Evolutionary conservation across 495 filamentous ascomycete genomes (phyloP).

Genomic region (Melanomma pulvis-pyrius): DNA sequence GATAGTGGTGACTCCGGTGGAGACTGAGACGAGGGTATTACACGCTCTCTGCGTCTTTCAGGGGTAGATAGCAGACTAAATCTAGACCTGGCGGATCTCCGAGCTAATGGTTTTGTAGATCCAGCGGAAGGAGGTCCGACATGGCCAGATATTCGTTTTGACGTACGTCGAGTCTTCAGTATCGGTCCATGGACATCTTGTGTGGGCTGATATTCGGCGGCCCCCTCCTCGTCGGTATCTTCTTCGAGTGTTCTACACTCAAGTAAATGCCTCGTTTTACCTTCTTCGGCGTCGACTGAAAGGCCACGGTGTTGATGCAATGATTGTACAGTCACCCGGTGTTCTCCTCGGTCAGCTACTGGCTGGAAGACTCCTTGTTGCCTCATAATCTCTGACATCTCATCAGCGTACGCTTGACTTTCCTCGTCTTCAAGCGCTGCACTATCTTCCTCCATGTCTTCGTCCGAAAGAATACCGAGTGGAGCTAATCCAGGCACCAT

Average conservation of each 20-base stretch:
- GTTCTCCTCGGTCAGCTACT: too few relatives aligned
- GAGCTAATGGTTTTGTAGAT: not conserved
- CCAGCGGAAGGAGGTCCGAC: not conserved
- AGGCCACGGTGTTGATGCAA: not conserved
- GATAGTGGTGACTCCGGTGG: slow-evolving; percentile 45
- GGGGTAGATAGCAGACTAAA: slow-evolving; percentile 33
- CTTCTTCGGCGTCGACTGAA: not conserved
- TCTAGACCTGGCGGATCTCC: slow-evolving; percentile 1
- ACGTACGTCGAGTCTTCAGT: not conserved
- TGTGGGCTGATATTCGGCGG: slow-evolving; percentile 14
- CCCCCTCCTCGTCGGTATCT: slow-evolving; percentile 5
- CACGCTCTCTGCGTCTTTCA: slow-evolving; percentile 32
- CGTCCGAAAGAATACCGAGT: slow-evolving; percentile 5
- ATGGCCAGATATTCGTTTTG: not conserved
- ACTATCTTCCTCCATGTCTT: slow-evolving; percentile 17
- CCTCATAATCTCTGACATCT: not conserved
- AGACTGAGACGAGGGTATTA: slow-evolving; percentile 49
- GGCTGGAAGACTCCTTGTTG: slow-evolving; percentile 1
- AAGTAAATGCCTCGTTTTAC: not conserved
- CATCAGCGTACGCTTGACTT: slow-evolving; percentile 8
- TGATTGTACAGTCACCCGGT: not conserved
- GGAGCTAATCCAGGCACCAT: slow-evolving; percentile 28
- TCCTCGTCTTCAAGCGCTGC: slow-evolving; percentile 1
- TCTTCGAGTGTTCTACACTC: not conserved
- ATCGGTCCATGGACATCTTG: slow-evolving; percentile 7